Evolutionary conservation across 495 filamentous ascomycete genomes (phyloP).

Genomic region (Aspergillus egyptiacus): DNA sequence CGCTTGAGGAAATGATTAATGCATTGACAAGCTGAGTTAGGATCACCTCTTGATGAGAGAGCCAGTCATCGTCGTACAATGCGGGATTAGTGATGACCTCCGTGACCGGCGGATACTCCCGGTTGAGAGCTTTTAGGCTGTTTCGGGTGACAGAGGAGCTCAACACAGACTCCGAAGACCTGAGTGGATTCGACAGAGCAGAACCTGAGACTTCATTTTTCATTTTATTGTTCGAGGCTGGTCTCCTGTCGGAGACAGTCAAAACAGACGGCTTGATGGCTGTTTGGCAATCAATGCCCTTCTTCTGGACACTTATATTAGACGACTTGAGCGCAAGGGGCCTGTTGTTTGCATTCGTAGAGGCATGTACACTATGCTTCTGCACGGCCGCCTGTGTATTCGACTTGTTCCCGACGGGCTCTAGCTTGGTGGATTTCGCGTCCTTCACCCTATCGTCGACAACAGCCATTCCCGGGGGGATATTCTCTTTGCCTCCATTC

Average conservation of each 20-base stretch:
- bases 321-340: slow-evolving; percentile 4
- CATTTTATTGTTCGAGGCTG: background rate
- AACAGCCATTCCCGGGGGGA: slow-evolving; percentile 31
- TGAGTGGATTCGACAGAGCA: slow-evolving; percentile 12
- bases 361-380: background rate
- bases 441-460: slow-evolving; percentile 17
- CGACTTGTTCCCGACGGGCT: background rate
- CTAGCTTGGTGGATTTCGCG: slow-evolving; percentile 6
- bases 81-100: slow-evolving; percentile 51
- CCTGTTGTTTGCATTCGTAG: background rate
- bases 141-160: slow-evolving; percentile 12
- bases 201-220: slow-evolving; percentile 6
- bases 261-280: slow-evolving; percentile 9
- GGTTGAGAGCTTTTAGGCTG: slow-evolving; percentile 18
- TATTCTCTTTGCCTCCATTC: slow-evolving; percentile 45
- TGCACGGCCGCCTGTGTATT: background rate
- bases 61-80: slow-evolving; percentile 63
- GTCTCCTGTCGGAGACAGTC: background rate
- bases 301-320: slow-evolving; percentile 1
- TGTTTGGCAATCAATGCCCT: slow-evolving; percentile 11
- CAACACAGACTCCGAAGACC: slow-evolving; percentile 20
- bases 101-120: slow-evolving; percentile 47
- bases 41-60: slow-evolving; percentile 55
- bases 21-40: slow-evolving; percentile 57
- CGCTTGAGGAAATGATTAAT: slow-evolving; percentile 38